Conservation (phyloP, 2,329 filamentous ascomycete genomes). For the Volutella citrinella region DNA sequence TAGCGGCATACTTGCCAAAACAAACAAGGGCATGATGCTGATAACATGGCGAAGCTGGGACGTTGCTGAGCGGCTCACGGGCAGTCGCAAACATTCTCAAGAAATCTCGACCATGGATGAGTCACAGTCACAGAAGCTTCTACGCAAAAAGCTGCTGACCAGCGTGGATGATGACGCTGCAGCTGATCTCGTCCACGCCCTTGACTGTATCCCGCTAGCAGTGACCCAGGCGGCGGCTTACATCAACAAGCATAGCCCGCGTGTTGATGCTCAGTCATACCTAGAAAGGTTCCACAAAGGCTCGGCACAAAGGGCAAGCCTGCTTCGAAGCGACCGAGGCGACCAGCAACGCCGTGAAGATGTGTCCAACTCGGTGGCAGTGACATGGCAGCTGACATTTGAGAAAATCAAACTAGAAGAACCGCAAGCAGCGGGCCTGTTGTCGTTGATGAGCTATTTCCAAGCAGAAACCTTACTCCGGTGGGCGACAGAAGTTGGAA, state of each 20-base stretch:
- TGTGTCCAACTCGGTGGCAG: slow-evolving; percentile 10
- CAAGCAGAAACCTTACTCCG: neutral
- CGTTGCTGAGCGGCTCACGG: slow-evolving; percentile 12
- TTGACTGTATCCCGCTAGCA: slow-evolving; percentile 29
- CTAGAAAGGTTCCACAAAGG: slow-evolving; percentile 26
- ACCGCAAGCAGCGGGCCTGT: slow-evolving; percentile 1
- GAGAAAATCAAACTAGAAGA: slow-evolving; percentile 6
- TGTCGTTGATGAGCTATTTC: slow-evolving; percentile 16
- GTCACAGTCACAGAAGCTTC: slow-evolving; percentile 9
- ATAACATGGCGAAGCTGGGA: slow-evolving; percentile 15
- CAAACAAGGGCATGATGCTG: slow-evolving; percentile 13
- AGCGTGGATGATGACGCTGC: slow-evolving; percentile 2
- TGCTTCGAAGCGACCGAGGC: slow-evolving; percentile 24
- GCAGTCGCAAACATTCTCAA: slow-evolving; percentile 6
- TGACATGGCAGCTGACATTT: slow-evolving; percentile 11
- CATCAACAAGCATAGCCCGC: slow-evolving; percentile 19
- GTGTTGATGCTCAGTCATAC: slow-evolving; percentile 27
- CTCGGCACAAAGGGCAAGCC: slow-evolving; percentile 21
- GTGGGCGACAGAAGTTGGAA: neutral
- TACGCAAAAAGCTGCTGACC: slow-evolving; percentile 12
- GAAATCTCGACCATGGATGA: slow-evolving; percentile 11
- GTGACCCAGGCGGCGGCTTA: slow-evolving; percentile 29
- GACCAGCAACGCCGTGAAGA: slow-evolving; percentile 14
- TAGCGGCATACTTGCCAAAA: slow-evolving; percentile 14
- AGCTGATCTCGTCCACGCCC: slow-evolving; percentile 10